Evolutionary conservation across 106 monocot genomes (phyloP).

Genomic region (Hemerocallis citrina): DNA sequence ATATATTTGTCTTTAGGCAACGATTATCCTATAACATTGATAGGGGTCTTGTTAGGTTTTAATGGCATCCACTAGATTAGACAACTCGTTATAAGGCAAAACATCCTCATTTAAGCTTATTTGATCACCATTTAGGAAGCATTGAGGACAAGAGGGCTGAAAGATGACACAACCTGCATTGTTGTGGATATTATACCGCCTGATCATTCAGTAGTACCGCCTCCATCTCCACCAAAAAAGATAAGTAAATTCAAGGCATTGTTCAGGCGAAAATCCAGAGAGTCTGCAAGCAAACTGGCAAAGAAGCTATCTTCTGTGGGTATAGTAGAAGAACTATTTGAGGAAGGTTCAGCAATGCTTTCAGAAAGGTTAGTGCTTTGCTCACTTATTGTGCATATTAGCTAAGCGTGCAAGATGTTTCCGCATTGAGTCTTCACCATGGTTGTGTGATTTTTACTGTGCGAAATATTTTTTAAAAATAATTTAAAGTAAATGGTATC

Average conservation of each 20-base stretch:
- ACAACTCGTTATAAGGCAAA: neutral
- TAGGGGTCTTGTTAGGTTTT: neutral
- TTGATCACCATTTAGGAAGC: conserved; percentile 67
- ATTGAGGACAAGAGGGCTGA: conserved; percentile 85
- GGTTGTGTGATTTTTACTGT: too few species aligned
- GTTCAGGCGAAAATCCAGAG: conserved; percentile 44
- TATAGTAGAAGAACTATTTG: conserved; percentile 92
- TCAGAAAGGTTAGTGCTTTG: conserved; percentile 62
- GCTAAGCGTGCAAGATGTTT: too few species aligned
- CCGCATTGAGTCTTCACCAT: too few species aligned
- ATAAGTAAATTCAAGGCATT: conserved; percentile 64
- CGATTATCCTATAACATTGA: neutral
- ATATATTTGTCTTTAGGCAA: neutral
- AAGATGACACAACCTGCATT: conserved; percentile 98
- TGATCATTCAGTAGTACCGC: conserved; percentile 41
- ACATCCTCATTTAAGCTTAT: conserved; percentile 8
- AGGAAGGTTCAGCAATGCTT: conserved; percentile 99
- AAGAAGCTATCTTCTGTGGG: conserved; percentile 62
- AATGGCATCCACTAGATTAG: neutral
- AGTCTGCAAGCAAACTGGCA: conserved; percentile 53
- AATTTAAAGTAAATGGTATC: too few species aligned
- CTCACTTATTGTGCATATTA: too few species aligned
- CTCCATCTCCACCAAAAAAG: conserved; percentile 60
- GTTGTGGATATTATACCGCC: conserved; percentile 92
- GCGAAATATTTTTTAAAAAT: too few species aligned